A percentile compares a stretch with the other conserved stretches of the same genome.
Conservation (phyloP, 768 basidiomycete species). For the Piloderma croceum region DNA sequence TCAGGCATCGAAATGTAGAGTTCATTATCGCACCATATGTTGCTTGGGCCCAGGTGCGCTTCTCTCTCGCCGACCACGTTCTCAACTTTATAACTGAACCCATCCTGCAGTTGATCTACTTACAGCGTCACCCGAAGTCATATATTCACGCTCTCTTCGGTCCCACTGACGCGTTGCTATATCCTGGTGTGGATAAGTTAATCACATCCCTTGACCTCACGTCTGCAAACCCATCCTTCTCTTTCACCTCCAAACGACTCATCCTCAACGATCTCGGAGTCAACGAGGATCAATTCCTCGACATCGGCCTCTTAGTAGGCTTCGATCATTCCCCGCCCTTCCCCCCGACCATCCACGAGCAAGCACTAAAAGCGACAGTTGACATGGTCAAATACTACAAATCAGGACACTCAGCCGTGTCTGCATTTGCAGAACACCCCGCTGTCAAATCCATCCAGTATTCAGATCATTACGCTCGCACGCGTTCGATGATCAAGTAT, state of each 20-base stretch:
- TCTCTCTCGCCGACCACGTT: conserved; percentile 4
- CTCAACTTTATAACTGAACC: conserved; percentile 8
- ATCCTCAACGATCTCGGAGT: conserved; percentile 65
- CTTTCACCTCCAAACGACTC: conserved; percentile 74
- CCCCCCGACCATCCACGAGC: conserved; percentile 77
- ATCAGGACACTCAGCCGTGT: conserved; percentile 75
- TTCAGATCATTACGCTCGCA: conserved; percentile 80
- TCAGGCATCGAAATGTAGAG: conserved; percentile 92
- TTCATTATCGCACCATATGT: conserved; percentile 95
- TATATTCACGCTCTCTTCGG: conserved; percentile 95
- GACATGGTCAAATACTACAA: conserved; percentile 94
- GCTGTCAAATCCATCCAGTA: conserved; percentile 78
- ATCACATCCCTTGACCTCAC: conserved; percentile 84
- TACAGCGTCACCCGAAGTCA: conserved; percentile 86
- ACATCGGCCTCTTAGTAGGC: conserved; percentile 87
- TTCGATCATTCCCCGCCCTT: conserved; percentile 77
- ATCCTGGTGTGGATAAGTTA: conserved; percentile 82
- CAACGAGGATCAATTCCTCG: conserved; percentile 88
- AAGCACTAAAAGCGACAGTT: conserved; percentile 77
- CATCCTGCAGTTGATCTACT: conserved; percentile 74
- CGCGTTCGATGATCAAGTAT: conserved; percentile 88
- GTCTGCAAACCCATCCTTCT: conserved; percentile 64
- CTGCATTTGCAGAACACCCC: conserved; percentile 74
- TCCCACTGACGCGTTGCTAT: conserved; percentile 84
- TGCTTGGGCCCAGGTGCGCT: conserved; percentile 89